Percentiles rank a stretch among this genome's conserved stretches.
Evolutionary conservation across 1,139 yeast genomes (phyloP).

Genomic region (Hansenula anomala): DNA sequence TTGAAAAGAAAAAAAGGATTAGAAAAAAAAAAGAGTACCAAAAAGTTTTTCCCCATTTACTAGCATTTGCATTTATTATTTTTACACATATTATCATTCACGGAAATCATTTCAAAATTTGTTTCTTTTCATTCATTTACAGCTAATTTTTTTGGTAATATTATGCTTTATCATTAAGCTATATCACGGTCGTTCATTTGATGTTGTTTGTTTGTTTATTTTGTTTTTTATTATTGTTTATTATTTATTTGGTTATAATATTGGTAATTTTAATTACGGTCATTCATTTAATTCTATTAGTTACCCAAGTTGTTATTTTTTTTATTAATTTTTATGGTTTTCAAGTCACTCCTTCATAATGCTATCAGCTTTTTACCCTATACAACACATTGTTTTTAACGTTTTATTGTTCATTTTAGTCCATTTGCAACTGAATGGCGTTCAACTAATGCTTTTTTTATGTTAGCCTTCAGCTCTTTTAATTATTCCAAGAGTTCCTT

Average conservation of each 20-base stretch:
- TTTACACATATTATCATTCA: background rate
- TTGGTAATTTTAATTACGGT: slow-evolving; percentile 8
- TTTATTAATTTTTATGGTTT: background rate
- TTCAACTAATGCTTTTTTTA: too few relatives aligned
- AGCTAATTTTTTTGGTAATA: too few relatives aligned
- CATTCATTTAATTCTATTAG: slow-evolving; percentile 1
- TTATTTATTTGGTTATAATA: background rate
- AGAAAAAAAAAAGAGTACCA: background rate
- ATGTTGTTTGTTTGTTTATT: background rate
- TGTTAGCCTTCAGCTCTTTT: too few relatives aligned
- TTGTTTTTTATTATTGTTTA: background rate
- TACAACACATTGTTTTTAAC: too few relatives aligned
- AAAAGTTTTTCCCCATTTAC: background rate
- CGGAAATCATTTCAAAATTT: too few relatives aligned
- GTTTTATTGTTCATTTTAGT: too few relatives aligned
- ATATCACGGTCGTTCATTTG: too few relatives aligned
- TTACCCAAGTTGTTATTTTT: background rate
- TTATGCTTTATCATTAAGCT: too few relatives aligned
- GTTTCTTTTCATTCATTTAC: too few relatives aligned
- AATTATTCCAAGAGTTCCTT: too few relatives aligned
- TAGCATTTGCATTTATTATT: background rate
- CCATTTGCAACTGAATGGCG: too few relatives aligned
- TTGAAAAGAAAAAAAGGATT: background rate
- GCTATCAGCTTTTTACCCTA: too few relatives aligned
- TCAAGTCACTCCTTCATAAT: slow-evolving; percentile 1